phyloP scores from a whole-genome alignment of 352 stramenopile genomes.

The Phytophthora sojae region DNA sequence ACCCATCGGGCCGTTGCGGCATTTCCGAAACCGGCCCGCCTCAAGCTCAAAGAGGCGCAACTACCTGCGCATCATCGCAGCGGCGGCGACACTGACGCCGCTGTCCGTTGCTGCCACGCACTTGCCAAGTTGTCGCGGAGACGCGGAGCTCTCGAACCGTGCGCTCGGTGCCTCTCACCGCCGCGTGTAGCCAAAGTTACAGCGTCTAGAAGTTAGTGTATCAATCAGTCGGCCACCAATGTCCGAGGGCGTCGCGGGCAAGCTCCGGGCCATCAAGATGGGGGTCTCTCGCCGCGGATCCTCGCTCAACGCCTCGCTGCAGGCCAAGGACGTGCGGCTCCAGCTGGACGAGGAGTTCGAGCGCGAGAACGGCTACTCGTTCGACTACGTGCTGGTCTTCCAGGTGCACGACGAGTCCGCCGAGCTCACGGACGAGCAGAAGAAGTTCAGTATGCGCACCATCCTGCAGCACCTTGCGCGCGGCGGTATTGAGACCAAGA shows the following conservation, averaged over 20 bases:
- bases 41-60: slow-evolving; percentile 15
- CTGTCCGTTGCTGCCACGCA: slow-evolving; percentile 20
- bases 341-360: slow-evolving; percentile 71
- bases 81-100: background rate
- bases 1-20: slow-evolving; percentile 9
- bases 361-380: slow-evolving; percentile 76
- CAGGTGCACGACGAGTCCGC: slow-evolving; percentile 78
- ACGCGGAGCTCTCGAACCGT: slow-evolving; percentile 4
- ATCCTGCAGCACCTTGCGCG: slow-evolving; percentile 73
- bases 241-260: slow-evolving; percentile 31
- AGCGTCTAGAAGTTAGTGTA: slow-evolving; percentile 6
- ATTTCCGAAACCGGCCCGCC: slow-evolving; percentile 12
- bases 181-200: slow-evolving; percentile 7
- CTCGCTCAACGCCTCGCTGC: slow-evolving; percentile 68
- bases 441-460: slow-evolving; percentile 75
- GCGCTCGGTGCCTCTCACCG: slow-evolving; percentile 17
- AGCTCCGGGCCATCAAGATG: slow-evolving; percentile 70
- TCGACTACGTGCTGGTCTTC: slow-evolving; percentile 86
- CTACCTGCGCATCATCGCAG: slow-evolving; percentile 14
- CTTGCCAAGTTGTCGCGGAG: slow-evolving; percentile 17
- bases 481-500: slow-evolving; percentile 84
- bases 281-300: slow-evolving; percentile 69
- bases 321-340: slow-evolving; percentile 70
- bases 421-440: slow-evolving; percentile 61
- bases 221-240: slow-evolving; percentile 17